A percentile compares a stretch with the other conserved stretches of the same genome.
phyloP scores from a whole-genome alignment of 2,329 filamentous ascomycete species.

The Ophiostoma sp. region DNA sequence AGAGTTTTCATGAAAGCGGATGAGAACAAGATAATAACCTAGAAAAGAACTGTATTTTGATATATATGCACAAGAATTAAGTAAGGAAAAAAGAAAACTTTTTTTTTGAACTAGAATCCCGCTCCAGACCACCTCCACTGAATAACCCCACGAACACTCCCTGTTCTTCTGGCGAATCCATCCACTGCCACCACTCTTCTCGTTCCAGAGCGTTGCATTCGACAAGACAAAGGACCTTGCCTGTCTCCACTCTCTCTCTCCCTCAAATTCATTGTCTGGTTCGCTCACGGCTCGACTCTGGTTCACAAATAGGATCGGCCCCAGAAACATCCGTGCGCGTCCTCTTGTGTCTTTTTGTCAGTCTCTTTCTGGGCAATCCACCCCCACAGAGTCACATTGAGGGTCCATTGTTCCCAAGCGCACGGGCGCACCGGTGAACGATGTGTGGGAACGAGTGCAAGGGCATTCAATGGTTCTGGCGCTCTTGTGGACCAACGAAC shows the following conservation, averaged over 20 bases:
- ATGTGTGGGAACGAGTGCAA: too few relatives aligned
- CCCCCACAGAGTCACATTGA: not conserved
- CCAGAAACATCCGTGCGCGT: slow-evolving; percentile 4
- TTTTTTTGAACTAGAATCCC: too few relatives aligned
- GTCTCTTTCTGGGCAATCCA: too few relatives aligned
- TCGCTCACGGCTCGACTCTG: not conserved
- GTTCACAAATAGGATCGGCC: not conserved
- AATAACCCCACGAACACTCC: not conserved
- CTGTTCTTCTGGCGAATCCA: not conserved
- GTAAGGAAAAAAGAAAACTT: too few relatives aligned
- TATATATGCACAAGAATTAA: too few relatives aligned
- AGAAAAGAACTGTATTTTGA: not conserved
- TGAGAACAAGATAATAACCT: not conserved
- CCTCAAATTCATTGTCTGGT: not conserved
- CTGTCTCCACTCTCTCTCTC: not conserved
- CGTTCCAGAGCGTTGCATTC: not conserved
- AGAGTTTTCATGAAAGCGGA: not conserved
- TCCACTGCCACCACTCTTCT: not conserved
- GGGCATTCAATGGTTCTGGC: too few relatives aligned
- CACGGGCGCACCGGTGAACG: not conserved
- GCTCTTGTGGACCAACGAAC: not conserved
- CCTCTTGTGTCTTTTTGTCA: not conserved
- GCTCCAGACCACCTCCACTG: too few relatives aligned
- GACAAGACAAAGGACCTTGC: not conserved
- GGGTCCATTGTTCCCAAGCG: not conserved